Evolutionary conservation across 352 stramenopile genomes (phyloP).

Genomic region (Phytophthora rubi): DNA sequence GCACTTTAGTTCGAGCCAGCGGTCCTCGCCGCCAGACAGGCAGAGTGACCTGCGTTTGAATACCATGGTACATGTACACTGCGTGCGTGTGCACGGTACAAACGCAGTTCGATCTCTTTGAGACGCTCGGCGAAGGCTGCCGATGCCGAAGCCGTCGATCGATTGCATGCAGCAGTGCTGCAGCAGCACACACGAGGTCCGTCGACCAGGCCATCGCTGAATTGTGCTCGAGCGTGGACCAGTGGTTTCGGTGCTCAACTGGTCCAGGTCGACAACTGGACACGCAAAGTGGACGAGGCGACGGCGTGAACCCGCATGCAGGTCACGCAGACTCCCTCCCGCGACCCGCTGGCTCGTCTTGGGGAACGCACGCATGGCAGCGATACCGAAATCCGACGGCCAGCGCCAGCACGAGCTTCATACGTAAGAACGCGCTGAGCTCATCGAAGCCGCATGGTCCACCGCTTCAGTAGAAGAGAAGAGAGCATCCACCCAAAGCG

Average conservation of each 20-base stretch:
- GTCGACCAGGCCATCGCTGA: constrained; percentile 22
- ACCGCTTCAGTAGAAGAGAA: not conserved
- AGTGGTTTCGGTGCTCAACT: constrained; percentile 31
- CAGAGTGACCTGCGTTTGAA: not conserved
- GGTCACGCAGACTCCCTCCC: not conserved
- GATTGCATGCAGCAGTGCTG: constrained; percentile 7
- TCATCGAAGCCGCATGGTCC: not conserved
- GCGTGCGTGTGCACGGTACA: no score
- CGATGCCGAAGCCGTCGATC: constrained; percentile 9
- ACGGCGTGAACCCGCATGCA: constrained; percentile 9
- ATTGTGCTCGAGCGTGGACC: constrained; percentile 15
- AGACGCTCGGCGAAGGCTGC: not conserved
- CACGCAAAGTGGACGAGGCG: constrained; percentile 27
- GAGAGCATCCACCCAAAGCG: no score
- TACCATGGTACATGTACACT: not conserved
- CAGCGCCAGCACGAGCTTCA: no score
- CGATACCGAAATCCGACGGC: no score
- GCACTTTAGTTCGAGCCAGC: no score
- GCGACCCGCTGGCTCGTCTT: not conserved
- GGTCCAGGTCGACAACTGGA: not conserved
- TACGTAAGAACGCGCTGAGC: not conserved
- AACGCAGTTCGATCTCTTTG: not conserved
- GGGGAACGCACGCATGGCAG: not conserved
- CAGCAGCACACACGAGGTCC: not conserved
- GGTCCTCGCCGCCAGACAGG: not conserved